These are phyloP conservation scores for Chimonanthus salicifolius DNA, from an alignment of 164 flowering plant species.

Conservation along the genomic window DNA sequence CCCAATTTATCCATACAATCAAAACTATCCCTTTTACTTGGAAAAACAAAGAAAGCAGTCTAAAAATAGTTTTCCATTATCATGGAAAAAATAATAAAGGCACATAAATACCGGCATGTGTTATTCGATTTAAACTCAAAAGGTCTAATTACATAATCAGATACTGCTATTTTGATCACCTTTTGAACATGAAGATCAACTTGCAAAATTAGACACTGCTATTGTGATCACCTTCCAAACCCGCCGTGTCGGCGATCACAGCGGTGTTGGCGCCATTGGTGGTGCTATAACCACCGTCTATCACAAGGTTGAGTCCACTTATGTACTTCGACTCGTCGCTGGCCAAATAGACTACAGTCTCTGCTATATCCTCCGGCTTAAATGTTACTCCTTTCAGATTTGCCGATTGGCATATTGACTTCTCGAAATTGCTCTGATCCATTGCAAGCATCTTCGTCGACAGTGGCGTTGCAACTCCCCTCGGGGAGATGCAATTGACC, in stretches of 20 bases:
- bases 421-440: neutral
- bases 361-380: conserved; percentile 5
- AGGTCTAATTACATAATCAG: no score
- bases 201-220: neutral
- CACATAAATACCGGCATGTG: no score
- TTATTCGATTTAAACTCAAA: no score
- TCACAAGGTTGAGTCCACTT: conserved; percentile 8
- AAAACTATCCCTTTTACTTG: no score
- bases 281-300: conserved; percentile 5
- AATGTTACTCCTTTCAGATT: conserved; percentile 3
- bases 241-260: neutral
- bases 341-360: conserved; percentile 5
- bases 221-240: neutral
- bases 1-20: no score
- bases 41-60: no score
- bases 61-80: no score
- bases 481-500: conserved; percentile 21
- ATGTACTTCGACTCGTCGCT: conserved; percentile 10
- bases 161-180: no score
- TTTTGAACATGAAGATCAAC: no score
- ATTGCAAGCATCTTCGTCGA: conserved; percentile 2
- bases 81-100: no score
- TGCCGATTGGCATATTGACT: neutral
- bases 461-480: conserved; percentile 6
- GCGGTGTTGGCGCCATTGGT: neutral